Evolutionary conservation across 2,329 filamentous ascomycete species (phyloP).

Genomic region (Claviceps digitariae): DNA sequence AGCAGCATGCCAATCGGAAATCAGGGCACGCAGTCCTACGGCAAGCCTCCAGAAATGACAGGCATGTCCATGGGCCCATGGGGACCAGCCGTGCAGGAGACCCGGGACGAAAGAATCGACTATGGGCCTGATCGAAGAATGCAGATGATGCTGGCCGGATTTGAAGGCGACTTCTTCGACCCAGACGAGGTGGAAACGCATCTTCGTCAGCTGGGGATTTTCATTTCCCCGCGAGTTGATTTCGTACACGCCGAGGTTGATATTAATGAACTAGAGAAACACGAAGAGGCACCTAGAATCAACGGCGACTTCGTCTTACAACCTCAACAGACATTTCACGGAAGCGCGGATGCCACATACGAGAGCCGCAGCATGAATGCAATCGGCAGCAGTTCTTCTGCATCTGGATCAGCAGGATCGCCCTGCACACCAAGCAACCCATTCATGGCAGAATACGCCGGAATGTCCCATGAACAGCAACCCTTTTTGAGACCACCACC

Average conservation of each 20-base stretch:
- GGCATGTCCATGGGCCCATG: slow-evolving; percentile 35
- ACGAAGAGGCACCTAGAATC: neutral
- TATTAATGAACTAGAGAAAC: slow-evolving; percentile 22
- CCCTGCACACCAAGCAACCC: neutral
- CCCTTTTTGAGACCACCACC: neutral
- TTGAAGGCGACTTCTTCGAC: slow-evolving; percentile 66
- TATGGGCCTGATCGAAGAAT: slow-evolving; percentile 23
- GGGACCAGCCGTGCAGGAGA: slow-evolving; percentile 21
- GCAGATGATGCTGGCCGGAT: slow-evolving; percentile 42
- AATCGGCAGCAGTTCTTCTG: slow-evolving; percentile 2
- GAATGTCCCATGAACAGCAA: neutral
- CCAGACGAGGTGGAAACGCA: slow-evolving; percentile 65
- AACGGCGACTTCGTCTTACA: neutral
- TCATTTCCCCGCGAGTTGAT: slow-evolving; percentile 46
- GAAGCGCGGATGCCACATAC: slow-evolving; percentile 1
- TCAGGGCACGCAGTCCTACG: slow-evolving; percentile 18
- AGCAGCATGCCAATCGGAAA: slow-evolving; percentile 20
- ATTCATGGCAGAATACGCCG: neutral
- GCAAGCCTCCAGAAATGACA: slow-evolving; percentile 12
- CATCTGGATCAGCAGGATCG: neutral
- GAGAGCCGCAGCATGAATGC: slow-evolving; percentile 2
- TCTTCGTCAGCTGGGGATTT: slow-evolving; percentile 47
- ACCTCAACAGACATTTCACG: neutral
- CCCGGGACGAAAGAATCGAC: slow-evolving; percentile 30
- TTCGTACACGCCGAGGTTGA: slow-evolving; percentile 47